Conservation (phyloP, 306 rosid species). For the Morella rubra region DNA sequence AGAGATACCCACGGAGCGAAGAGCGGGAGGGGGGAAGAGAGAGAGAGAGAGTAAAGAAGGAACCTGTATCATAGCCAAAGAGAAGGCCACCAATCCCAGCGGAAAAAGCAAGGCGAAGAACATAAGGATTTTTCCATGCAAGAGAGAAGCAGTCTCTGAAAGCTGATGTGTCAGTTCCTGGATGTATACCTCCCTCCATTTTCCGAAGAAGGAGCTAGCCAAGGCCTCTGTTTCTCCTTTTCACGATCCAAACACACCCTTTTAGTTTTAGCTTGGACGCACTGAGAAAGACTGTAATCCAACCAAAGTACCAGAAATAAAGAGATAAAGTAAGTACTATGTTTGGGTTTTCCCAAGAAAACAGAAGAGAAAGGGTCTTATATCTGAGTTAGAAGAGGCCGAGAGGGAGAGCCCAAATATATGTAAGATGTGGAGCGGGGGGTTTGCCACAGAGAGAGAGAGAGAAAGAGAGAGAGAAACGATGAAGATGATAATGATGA, state of each 20-base stretch:
- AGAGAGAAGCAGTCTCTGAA: slow-evolving; percentile 66
- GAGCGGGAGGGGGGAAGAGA: not conserved
- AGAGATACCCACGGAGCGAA: not conserved
- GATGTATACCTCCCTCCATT: slow-evolving; percentile 61
- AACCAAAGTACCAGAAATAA: no score
- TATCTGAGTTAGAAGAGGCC: not conserved
- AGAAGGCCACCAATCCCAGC: slow-evolving; percentile 77
- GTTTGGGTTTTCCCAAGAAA: not conserved
- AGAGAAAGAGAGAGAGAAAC: not conserved
- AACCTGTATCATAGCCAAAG: slow-evolving; percentile 66
- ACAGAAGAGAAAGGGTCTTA: not conserved
- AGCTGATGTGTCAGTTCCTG: slow-evolving; percentile 51
- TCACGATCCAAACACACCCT: not conserved
- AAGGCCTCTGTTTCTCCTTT: not conserved
- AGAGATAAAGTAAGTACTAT: not conserved
- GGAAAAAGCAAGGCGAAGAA: slow-evolving; percentile 67
- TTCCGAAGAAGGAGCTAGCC: not conserved
- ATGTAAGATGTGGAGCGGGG: not conserved
- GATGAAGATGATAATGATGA: not conserved
- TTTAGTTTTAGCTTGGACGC: not conserved
- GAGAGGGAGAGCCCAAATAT: not conserved
- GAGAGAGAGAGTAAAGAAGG: not conserved
- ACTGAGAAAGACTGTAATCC: no score
- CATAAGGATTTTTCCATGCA: slow-evolving; percentile 57
- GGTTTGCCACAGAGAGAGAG: no score